Evolutionary conservation across 1,139 yeast species (phyloP).

Genomic region (Hemisphaericaspora lyxosophila): DNA sequence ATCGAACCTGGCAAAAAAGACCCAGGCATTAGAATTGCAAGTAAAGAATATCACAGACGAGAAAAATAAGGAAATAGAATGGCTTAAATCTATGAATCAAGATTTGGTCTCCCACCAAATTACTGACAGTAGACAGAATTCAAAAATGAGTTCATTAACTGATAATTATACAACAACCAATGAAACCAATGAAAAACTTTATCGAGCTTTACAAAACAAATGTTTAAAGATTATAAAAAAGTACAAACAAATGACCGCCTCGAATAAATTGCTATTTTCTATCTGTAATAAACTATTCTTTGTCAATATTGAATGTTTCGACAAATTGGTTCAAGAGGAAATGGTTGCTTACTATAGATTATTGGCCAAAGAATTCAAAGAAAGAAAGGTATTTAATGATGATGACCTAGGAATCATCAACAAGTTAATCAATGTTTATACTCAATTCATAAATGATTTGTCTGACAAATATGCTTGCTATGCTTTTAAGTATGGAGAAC

Average conservation of each 20-base stretch:
- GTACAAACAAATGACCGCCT: not conserved
- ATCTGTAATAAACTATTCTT: not conserved
- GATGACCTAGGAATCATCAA: constrained; percentile 7
- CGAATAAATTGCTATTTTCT: not conserved
- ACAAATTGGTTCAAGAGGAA: constrained; percentile 5
- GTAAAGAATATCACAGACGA: not conserved
- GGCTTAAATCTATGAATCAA: not conserved
- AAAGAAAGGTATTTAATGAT: constrained; percentile 6
- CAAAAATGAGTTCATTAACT: not conserved
- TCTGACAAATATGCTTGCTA: not conserved
- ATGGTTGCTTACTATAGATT: constrained; percentile 6
- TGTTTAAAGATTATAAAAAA: not conserved
- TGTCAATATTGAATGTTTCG: constrained; percentile 5
- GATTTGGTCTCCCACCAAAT: not conserved
- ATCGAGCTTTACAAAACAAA: not conserved
- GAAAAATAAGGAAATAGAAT: not conserved
- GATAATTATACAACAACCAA: not conserved
- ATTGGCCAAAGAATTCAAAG: constrained; percentile 8
- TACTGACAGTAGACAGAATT: not conserved
- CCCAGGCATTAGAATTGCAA: not conserved
- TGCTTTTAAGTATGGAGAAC: constrained; percentile 1
- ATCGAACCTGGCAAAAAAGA: not conserved
- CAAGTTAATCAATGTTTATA: constrained; percentile 4
- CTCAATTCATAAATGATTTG: not conserved
- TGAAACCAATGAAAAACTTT: not conserved